Base-by-base conservation (phyloP, 2,329 filamentous ascomycete species). In the Xylariaceae sp. region DNA sequence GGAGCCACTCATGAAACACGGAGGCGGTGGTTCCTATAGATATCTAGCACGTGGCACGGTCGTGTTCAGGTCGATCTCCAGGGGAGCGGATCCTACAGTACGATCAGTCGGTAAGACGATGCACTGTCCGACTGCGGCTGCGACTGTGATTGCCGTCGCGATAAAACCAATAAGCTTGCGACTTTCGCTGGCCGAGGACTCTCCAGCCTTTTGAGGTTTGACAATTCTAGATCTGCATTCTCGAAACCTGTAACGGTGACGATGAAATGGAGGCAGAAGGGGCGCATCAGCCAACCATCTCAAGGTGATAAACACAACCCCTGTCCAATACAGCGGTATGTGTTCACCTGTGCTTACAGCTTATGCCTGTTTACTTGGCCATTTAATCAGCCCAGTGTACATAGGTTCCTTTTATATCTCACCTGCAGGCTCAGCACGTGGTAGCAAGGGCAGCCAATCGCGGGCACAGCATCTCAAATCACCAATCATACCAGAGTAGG, bases 31-130 rank as follows among this genome's bases (percentile, higher is more conserved):
- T 52, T 28, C 14, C 12, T 39, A 26, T 56, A 23, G 47, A 60
- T 45, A 47, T 23, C 45, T 33, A 37, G 55, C 61, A 64, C 59
- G 61, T 64, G 61, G 61, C 56, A 62, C 43, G 21, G 53, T 52
- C 16, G 55, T 29, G 39, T 40, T 50, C 28, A 41, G 33, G 61
- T 39, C 36, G 56, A 62, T 62, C 61, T 24, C 31, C 61, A 33
- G 34, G 55, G 49, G 44, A 28, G n/a, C 28, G 16, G 21, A 59
- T 55, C 50, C 54, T 46, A 33, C 44, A 7, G 12, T 47, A 14
- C 9, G 9, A 14, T 31, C 28, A 4, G 21, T 23, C 19, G 16
- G 16, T 40, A 40, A 8, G 37, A n/a, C n/a, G n/a, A n/a, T n/a
- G 12, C 28, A 31, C 28, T 46, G 36, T 52, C 23, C 31, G 41